Base-by-base conservation (phyloP, 2,329 filamentous ascomycete species). In the Trichophyton simii region DNA sequence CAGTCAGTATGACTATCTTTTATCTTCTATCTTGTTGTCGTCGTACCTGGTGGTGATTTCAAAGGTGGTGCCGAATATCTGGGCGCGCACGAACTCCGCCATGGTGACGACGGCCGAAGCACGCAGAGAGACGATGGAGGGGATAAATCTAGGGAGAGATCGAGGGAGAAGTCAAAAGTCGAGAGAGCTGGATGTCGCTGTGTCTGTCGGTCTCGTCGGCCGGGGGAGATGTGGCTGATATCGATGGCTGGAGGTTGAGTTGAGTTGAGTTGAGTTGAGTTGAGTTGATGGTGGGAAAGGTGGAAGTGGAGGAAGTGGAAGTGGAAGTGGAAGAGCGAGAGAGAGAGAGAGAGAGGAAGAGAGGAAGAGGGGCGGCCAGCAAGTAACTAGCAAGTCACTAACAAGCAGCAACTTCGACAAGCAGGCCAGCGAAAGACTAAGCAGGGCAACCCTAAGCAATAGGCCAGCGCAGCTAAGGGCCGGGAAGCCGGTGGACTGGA, bases 41-140 rank as follows among this genome's bases (percentile, higher is more conserved):
- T 3, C 46, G 65, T 84, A 96, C 91, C 94, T 88, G 78, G 91
- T 96, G 69, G 94, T 99, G 79, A 97, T 97, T 84, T 99, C 94
- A 75, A 99, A 99, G 70, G 94, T 97, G 65, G 94, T 99, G 75
- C 94, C 94, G 74, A 99, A 99, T 77, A 99, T 97, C 83, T 97
- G 92, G 74, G 92, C 91, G 78, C 94, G 89, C 73, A 99, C 90
- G 78, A 99, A 99, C 83, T 99, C 94, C 76, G 94, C 94, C 94
- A 99, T 97, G 3, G 48, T 61, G 54, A 61, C 34, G 31, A 8
- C 20, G 22, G 57, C 44, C 46, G 46, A 50, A 22, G n/a, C 41
- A 15, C 41, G 41, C 41, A 3, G 13, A 18, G 3, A 5, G 3
- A 28, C 25, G 25, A 28, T 15, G 3, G 36, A 41, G 36, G 36